Evolutionary conservation across 192 early-diverging fungal species (phyloP), one percentile per base, ranked within the genome.

Genomic region (Lobosporangium transversale): DNA sequence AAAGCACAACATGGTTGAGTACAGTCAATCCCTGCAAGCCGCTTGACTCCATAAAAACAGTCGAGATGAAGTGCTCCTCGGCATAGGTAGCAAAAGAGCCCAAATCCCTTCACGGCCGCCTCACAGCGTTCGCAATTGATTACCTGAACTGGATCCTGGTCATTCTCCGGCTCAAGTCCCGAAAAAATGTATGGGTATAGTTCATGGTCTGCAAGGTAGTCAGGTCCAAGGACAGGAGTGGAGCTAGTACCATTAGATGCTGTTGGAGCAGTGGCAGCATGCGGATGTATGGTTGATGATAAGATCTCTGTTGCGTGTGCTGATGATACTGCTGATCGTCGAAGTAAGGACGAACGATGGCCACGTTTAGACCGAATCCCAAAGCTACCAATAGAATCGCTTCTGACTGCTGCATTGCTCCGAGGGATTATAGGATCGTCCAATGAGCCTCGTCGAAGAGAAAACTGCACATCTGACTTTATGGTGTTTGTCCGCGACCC

Each of bases 31-130:
- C 73, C 73, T 40, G 65, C 73, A 21, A 58, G 57, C 1, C 23
- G 51, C 52, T 76, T 67, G 52, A 76, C 18, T 11, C 68, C 65
- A 37, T 83, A 81, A 54, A 74, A 88, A 53, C 87, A 88, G 9
- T 75, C 75, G 23, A 84, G 63, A 60, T 88, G 87, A 8, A 86
- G 40, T 27, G 68, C 81, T 27, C 80, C 62, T 29, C 81, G 80
- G 24, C 87, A 88, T 2, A 80, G 82, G 32, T 83, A 81, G 57
- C 87, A 88, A 31, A 76, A 48, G 4, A 88, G 62, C 26, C 87
- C 87, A 60, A 83, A 84, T 0, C 79, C 84, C 30, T 54, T 53
- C 24, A 88, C 78, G 0, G 32, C 47, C 12, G 44, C 10, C 44
- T 76, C 73, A 57, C 73, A 76, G 29, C 64, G 42, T 29, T 76